phyloP scores from a whole-genome alignment of 2,329 filamentous ascomycete genomes.

The Metarhizium anisopliae region DNA sequence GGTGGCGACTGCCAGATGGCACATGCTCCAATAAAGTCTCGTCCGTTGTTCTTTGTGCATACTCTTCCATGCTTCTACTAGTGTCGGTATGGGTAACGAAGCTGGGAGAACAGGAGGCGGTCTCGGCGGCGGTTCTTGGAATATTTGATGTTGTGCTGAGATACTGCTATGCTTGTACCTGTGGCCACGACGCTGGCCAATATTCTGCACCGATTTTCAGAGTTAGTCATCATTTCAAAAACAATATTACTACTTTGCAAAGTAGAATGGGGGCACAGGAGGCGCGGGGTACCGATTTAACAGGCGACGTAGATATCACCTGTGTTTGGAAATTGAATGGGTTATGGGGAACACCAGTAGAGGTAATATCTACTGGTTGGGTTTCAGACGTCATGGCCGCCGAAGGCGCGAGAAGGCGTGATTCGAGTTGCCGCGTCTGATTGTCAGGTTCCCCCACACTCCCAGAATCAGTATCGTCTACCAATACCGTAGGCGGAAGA shows the following conservation, averaged over 20 bases:
- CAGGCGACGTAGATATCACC: slow-evolving; percentile 62
- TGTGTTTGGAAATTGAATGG: slow-evolving; percentile 95
- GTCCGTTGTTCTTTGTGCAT: slow-evolving; percentile 83
- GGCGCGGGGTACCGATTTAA: slow-evolving; percentile 56
- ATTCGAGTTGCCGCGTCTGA: background rate
- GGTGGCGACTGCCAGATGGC: slow-evolving; percentile 73
- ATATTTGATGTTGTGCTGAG: slow-evolving; percentile 82
- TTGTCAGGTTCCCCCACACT: background rate
- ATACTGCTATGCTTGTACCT: slow-evolving; percentile 97
- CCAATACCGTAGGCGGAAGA: slow-evolving; percentile 7
- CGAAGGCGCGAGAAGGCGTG: slow-evolving; percentile 8
- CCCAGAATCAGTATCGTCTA: slow-evolving; percentile 13
- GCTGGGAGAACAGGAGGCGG: slow-evolving; percentile 84
- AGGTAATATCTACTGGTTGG: background rate
- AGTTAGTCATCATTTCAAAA: background rate
- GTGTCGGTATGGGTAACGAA: slow-evolving; percentile 83
- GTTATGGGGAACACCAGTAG: slow-evolving; percentile 32
- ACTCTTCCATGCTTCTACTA: slow-evolving; percentile 78
- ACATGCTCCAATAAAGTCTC: slow-evolving; percentile 80
- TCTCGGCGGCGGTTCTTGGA: slow-evolving; percentile 80
- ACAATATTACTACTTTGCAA: background rate
- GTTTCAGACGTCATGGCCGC: slow-evolving; percentile 7
- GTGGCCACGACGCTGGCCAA: slow-evolving; percentile 87
- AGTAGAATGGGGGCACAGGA: background rate
- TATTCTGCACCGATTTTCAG: slow-evolving; percentile 45